These are phyloP conservation scores for Trichophyton simii DNA, from an alignment of 2,329 filamentous ascomycete genomes.

Conservation along the genomic window DNA sequence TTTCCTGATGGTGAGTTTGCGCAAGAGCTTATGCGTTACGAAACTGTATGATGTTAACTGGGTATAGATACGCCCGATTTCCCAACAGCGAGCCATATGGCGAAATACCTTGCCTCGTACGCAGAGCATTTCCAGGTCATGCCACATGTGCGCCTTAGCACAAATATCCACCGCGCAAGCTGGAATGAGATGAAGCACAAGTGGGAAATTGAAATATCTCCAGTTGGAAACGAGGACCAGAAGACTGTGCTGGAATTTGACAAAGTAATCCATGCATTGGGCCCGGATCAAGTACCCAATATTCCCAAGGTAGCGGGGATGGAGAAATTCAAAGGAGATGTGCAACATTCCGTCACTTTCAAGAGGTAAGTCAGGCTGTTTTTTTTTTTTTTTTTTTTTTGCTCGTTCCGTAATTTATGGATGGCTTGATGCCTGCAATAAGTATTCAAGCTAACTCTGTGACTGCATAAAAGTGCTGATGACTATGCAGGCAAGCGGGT, in stretches of 20 bases:
- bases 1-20: background rate
- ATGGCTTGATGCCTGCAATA: background rate
- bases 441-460: background rate
- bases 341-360: background rate
- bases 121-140: slow-evolving; percentile 9
- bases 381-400: too few relatives aligned
- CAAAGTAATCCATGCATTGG: slow-evolving; percentile 25
- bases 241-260: slow-evolving; percentile 18
- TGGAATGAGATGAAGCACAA: slow-evolving; percentile 9
- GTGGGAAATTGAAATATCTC: slow-evolving; percentile 11
- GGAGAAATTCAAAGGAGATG: slow-evolving; percentile 12
- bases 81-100: slow-evolving; percentile 9
- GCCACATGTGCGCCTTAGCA: slow-evolving; percentile 9
- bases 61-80: slow-evolving; percentile 6
- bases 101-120: slow-evolving; percentile 14
- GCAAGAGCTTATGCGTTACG: background rate
- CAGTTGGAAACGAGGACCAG: background rate
- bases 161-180: slow-evolving; percentile 8
- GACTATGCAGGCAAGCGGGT: background rate
- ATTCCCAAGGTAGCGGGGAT: slow-evolving; percentile 13
- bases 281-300: slow-evolving; percentile 15
- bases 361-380: background rate
- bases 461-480: background rate
- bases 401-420: too few relatives aligned
- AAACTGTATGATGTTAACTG: background rate